Conservation (phyloP, 2,329 filamentous ascomycete species). For the Xylaria polymorpha region DNA sequence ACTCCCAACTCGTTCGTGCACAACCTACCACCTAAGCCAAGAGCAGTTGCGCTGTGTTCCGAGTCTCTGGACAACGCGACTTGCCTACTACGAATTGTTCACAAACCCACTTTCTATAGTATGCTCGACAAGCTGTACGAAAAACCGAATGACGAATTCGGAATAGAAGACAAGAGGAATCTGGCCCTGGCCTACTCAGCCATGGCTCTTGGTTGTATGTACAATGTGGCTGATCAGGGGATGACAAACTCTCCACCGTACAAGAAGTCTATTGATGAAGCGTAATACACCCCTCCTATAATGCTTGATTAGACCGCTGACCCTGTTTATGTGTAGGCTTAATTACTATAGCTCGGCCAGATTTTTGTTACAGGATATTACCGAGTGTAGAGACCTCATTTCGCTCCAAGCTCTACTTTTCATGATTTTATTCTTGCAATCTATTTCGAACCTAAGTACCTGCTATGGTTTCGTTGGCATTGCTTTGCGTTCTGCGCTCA, state of each 20-base stretch:
- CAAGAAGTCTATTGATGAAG: conserved; percentile 63
- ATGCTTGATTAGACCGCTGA: conserved; percentile 39
- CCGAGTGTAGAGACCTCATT: conserved; percentile 77
- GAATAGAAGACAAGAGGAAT: conserved; percentile 68
- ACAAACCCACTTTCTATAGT: conserved; percentile 76
- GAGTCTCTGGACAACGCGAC: conserved; percentile 56
- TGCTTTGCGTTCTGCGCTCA: conserved; percentile 78
- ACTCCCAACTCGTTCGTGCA: conserved; percentile 64
- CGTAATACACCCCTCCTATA: conserved; percentile 55
- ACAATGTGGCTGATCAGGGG: conserved; percentile 53
- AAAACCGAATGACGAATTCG: conserved; percentile 64
- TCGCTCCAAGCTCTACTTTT: conserved; percentile 82
- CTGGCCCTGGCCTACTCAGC: conserved; percentile 69
- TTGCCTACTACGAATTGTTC: conserved; percentile 67
- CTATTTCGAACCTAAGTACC: conserved; percentile 80
- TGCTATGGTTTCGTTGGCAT: conserved; percentile 86
- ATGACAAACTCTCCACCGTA: conserved; percentile 45
- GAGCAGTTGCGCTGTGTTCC: conserved; percentile 57
- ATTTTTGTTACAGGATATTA: conserved; percentile 72
- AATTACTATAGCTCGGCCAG: conserved; percentile 80
- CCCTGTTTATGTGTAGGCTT: conserved; percentile 62
- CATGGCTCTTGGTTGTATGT: conserved; percentile 71
- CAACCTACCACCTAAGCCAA: conserved; percentile 75
- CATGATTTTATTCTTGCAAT: conserved; percentile 84
- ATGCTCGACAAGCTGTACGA: conserved; percentile 76